These are phyloP conservation scores for Stropharia rugosoannulata DNA, from an alignment of 768 basidiomycete species.

Conservation along the genomic window DNA sequence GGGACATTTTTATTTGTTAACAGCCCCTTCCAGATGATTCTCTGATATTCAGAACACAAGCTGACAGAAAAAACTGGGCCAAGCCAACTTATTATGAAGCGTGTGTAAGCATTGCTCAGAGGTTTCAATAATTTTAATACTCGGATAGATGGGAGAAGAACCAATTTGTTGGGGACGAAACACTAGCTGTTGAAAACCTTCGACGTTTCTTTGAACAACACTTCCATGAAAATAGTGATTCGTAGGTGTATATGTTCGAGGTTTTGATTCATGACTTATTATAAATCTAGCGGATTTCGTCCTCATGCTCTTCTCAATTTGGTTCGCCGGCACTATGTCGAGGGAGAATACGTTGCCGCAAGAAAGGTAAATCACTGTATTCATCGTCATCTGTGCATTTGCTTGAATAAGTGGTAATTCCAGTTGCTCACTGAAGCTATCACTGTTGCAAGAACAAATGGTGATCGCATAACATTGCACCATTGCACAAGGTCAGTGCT, in stretches of 20 bases:
- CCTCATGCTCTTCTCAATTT: slow-evolving; percentile 80
- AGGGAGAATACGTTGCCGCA: slow-evolving; percentile 66
- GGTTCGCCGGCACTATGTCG: slow-evolving; percentile 74
- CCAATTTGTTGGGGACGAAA: slow-evolving; percentile 65
- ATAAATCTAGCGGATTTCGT: slow-evolving; percentile 58
- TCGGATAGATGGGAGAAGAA: slow-evolving; percentile 64
- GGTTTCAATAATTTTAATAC: not conserved
- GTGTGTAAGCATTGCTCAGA: slow-evolving; percentile 36
- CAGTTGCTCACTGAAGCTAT: slow-evolving; percentile 79
- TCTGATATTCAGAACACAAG: slow-evolving; percentile 59
- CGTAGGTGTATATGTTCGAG: slow-evolving; percentile 45
- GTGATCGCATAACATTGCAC: slow-evolving; percentile 71
- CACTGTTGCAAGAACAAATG: slow-evolving; percentile 67
- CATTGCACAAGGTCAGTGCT: slow-evolving; percentile 69
- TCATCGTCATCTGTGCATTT: not conserved
- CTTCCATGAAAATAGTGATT: slow-evolving; percentile 79
- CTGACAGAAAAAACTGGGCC: slow-evolving; percentile 68
- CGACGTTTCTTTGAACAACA: slow-evolving; percentile 83
- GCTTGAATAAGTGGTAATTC: not conserved
- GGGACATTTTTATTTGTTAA: not conserved
- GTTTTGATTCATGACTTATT: not conserved
- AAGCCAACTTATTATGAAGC: slow-evolving; percentile 56
- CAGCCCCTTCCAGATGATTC: slow-evolving; percentile 34
- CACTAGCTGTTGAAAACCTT: slow-evolving; percentile 66
- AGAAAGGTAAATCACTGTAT: slow-evolving; percentile 46